phyloP scores from a whole-genome alignment of 306 rosid genomes.

The Vigna hirtella region DNA sequence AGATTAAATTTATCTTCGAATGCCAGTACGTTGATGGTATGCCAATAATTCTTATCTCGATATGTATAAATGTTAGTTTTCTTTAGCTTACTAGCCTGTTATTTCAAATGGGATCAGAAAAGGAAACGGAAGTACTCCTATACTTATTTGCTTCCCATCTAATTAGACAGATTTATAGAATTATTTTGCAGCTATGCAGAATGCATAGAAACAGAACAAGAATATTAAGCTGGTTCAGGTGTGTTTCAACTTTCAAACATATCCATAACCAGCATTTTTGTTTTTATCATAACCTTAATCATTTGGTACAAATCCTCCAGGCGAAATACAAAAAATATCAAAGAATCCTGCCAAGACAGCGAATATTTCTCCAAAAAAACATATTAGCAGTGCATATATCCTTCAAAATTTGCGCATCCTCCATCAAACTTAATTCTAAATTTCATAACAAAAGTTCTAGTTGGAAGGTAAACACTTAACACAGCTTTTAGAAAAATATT shows the following conservation, averaged over 20 bases:
- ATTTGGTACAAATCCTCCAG: not conserved
- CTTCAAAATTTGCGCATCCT: constrained; percentile 6
- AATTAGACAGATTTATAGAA: constrained; percentile 21
- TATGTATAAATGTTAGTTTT: constrained; percentile 5
- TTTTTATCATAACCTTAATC: not conserved
- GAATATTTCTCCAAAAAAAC: constrained; percentile 17
- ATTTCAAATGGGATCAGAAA: constrained; percentile 10
- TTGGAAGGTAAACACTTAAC: not conserved
- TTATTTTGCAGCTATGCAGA: not conserved
- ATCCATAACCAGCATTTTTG: constrained; percentile 23
- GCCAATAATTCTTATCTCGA: not conserved
- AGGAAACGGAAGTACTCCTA: not conserved
- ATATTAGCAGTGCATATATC: not conserved
- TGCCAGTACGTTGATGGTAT: constrained; percentile 13
- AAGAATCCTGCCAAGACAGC: constrained; percentile 1
- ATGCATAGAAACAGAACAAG: not conserved
- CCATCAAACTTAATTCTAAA: constrained; percentile 13
- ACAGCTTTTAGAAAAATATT: not conserved
- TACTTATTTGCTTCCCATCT: not conserved
- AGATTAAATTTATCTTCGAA: constrained; percentile 15
- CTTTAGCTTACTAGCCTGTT: constrained; percentile 1
- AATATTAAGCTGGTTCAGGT: not conserved
- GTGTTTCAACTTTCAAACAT: constrained; percentile 24
- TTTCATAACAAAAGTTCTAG: constrained; percentile 15
- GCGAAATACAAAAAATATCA: constrained; percentile 13